phyloP scores from a whole-genome alignment of 768 basidiomycete genomes.

The Boletus tylopilopsis region DNA sequence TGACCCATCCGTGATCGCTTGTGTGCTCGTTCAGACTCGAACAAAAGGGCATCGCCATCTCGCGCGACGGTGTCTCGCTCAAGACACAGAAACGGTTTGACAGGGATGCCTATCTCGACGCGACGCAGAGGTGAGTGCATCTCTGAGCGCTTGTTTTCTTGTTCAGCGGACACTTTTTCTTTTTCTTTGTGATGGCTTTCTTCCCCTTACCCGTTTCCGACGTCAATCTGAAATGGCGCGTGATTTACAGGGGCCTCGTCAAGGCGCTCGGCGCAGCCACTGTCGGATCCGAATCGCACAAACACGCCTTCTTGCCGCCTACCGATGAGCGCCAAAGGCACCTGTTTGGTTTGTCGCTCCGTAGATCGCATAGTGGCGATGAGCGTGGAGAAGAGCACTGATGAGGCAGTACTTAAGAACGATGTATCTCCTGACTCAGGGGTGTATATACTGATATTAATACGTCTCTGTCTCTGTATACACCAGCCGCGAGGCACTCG shows the following conservation, averaged over 20 bases:
- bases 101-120: constrained; percentile 64
- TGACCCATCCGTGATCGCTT: not conserved
- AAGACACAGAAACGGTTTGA: constrained; percentile 60
- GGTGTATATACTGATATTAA: too few relatives aligned
- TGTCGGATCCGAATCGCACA: constrained; percentile 22
- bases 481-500: too few relatives aligned
- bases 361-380: constrained; percentile 2
- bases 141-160: not conserved
- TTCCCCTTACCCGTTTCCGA: not conserved
- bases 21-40: constrained; percentile 37
- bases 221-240: too few relatives aligned
- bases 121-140: constrained; percentile 61
- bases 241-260: constrained; percentile 42
- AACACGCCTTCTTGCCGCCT: constrained; percentile 6
- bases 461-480: too few relatives aligned
- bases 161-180: too few relatives aligned
- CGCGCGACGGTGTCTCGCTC: constrained; percentile 58
- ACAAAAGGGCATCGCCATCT: constrained; percentile 52
- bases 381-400: not conserved
- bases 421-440: too few relatives aligned
- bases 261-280: constrained; percentile 48
- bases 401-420: too few relatives aligned
- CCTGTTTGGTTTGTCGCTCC: constrained; percentile 3
- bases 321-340: not conserved
- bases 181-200: too few relatives aligned